phyloP scores from a whole-genome alignment of 2,329 filamentous ascomycete genomes.

The Magnaporthiopsis rhizophila region DNA sequence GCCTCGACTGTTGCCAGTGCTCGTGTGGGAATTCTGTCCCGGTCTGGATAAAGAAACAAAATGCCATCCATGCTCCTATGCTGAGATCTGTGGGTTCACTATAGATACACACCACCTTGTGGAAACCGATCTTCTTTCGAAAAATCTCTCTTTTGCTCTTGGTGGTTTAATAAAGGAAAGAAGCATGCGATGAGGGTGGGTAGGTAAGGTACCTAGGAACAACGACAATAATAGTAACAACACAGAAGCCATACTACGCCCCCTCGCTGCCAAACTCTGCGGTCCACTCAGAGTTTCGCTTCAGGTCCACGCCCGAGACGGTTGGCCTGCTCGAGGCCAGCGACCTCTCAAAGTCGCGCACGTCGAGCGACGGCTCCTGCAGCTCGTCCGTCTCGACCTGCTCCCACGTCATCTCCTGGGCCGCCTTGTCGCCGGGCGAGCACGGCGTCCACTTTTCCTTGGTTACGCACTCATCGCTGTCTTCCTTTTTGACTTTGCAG shows the following conservation, averaged over 20 bases:
- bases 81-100: not conserved
- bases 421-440: constrained; percentile 80
- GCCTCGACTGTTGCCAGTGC: not conserved
- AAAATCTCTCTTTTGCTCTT: not conserved
- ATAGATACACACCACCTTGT: not conserved
- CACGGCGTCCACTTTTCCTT: constrained; percentile 73
- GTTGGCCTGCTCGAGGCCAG: constrained; percentile 84
- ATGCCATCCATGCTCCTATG: not conserved
- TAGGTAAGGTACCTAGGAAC: not conserved
- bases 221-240: not conserved
- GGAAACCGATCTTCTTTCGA: not conserved
- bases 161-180: not conserved
- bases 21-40: not conserved
- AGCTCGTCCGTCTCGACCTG: constrained; percentile 77
- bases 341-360: constrained; percentile 91
- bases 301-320: constrained; percentile 78
- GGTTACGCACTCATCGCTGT: constrained; percentile 41
- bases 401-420: constrained; percentile 90
- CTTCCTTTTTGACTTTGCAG: constrained; percentile 10
- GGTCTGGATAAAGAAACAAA: not conserved
- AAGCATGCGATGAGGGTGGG: not conserved
- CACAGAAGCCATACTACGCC: constrained; percentile 24
- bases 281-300: constrained; percentile 85
- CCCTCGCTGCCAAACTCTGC: constrained; percentile 93
- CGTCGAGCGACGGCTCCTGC: constrained; percentile 73